Evolutionary conservation across 768 basidiomycete species (phyloP), one percentile per base, ranked within the genome.

Genomic region (Mycena haematopus): DNA sequence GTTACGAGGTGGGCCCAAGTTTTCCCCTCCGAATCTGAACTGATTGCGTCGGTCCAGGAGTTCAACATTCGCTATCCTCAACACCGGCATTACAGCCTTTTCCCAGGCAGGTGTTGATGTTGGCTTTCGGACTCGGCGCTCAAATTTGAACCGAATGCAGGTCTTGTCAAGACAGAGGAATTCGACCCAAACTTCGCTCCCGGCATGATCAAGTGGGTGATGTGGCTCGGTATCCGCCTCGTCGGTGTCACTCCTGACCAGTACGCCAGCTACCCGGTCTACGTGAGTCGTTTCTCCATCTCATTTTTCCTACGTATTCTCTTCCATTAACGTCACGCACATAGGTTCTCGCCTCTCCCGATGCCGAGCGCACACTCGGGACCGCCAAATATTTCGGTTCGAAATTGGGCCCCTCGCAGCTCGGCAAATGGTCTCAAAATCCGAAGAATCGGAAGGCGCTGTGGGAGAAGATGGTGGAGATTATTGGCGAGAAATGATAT

Each of bases 181-280:
- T 61, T 61, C 46, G 27, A 36, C 53, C 15, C 8, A 1, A 35
- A 17, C 27, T 8, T 40, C 5, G 47, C 38, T 27, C 60, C 60
- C 6, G 46, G 35, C 0, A 40, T 11, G 3, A 4, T 61, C 25
- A 38, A 50, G 14, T 19, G 5, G 9, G 19, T 13, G 1, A n/a
- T 46, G n/a, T 61, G 60, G 60, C 6, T 61, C 6, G 60, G 53
- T 1, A 21, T 61, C 35, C 13, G 38, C 19, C 25, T 50, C 27
- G 55, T 61, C 8, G 60, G 53, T 14, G 27, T n/a, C n/a, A 61
- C 54, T 14, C 58, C 60, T 7, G 60, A 61, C 46, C 24, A 61
- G 7, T 61, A 38, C 15, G 60, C 60, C 3, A 11, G 1, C 4
- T 7, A 22, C 14, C 53, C 60, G 0, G 53, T 56, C 4, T 61